Conservation (phyloP, 2,329 filamentous ascomycete species). For the Nemania sp. region DNA sequence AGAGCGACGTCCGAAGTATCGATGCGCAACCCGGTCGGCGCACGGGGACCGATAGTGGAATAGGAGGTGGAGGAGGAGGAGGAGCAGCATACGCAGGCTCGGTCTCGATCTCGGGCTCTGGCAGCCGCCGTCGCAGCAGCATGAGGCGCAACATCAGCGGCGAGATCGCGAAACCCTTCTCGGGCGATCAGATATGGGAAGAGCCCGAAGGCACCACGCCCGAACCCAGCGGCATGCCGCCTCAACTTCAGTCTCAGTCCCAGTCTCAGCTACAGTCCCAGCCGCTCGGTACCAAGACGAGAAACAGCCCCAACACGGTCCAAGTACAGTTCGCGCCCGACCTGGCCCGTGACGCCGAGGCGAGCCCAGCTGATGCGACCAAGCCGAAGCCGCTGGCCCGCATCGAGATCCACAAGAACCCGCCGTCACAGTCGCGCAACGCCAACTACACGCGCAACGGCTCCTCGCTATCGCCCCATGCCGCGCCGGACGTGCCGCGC, state of each 20-base stretch:
- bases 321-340: slow-evolving; percentile 56
- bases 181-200: slow-evolving; percentile 84
- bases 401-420: slow-evolving; percentile 81
- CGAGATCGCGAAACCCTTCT: slow-evolving; percentile 67
- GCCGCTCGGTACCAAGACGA: slow-evolving; percentile 60
- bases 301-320: slow-evolving; percentile 68
- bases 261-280: slow-evolving; percentile 39
- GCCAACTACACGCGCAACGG: slow-evolving; percentile 76
- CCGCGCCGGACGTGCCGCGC: slow-evolving; percentile 53
- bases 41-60: slow-evolving; percentile 41
- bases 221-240: too few relatives aligned
- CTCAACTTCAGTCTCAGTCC: too few relatives aligned
- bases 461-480: slow-evolving; percentile 42
- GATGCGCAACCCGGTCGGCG: slow-evolving; percentile 38
- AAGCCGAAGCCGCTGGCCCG: slow-evolving; percentile 50
- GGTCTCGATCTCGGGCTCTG: too few relatives aligned
- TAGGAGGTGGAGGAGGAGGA: slow-evolving; percentile 46
- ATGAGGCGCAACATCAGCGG: slow-evolving; percentile 72
- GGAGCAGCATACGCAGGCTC: slow-evolving; percentile 43
- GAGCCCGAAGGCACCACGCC: slow-evolving; percentile 65
- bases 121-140: slow-evolving; percentile 63
- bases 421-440: slow-evolving; percentile 80
- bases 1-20: slow-evolving; percentile 38
- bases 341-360: slow-evolving; percentile 44
- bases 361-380: slow-evolving; percentile 42